Evolutionary conservation across 345 rosid species (phyloP), one percentile per base, ranked within the genome.

Genomic region (Angophora floribunda): DNA sequence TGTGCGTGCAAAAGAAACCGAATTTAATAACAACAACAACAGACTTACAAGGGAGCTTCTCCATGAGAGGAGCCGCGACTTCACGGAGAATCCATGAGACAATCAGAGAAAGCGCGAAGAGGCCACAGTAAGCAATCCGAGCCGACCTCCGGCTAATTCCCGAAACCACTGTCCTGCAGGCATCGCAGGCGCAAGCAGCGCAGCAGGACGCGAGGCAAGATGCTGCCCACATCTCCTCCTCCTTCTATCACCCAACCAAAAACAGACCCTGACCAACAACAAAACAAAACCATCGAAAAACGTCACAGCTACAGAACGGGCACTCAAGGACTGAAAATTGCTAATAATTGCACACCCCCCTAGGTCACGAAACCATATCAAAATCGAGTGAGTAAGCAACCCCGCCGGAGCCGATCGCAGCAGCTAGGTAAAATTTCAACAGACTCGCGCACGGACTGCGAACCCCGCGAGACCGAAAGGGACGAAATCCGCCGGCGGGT

Each of bases 41-140:
- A 49, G 85, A 65, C 97, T 95, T 94, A 98, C 99, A 97, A 89
- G 99, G 99, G 51, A 98, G 88, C 88, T 97, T 95, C 93, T 98
- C 99, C 99, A 98, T 94, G 87, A 98, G 97, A 88, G 99, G 99
- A 87, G 99, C 99, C 41, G 99, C 99, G 53, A 98, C 98, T 85
- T 97, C 99, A 53, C 99, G 98, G 53, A 98, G 98, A 89, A 98
- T 97, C 99, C 99, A 96, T 52, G 99, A 94, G 88, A 98, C 98
- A 13, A 98, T 90, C 49, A 98, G 90, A 47, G 99, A 98, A 65
- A 97, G 98, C 10, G 97, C 99, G 87, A 98, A 98, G 93, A 98
- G 99, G 44, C 99, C 99, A 87, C 99, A 97, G 87, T 98, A 98
- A 1, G 99, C 99, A 89, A 98, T 98, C 91, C 99, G 95, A 22